Evolutionary conservation across 495 filamentous ascomycete genomes (phyloP), one percentile per base, ranked within the genome.

Genomic region (Friedmanniomyces simplex): DNA sequence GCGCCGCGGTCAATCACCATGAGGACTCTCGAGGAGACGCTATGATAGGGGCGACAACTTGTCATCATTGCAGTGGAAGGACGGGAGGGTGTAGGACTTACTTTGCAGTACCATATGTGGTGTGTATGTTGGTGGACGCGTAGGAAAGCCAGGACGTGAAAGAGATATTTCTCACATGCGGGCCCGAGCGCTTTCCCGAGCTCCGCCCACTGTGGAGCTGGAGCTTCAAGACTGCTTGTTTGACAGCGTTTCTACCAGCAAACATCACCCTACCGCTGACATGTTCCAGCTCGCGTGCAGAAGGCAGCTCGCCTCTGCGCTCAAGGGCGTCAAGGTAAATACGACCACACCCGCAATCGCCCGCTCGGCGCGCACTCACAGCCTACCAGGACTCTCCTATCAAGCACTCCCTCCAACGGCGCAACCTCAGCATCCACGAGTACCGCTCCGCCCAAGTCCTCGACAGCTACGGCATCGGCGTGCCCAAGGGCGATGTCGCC

Each of bases 351-450:
- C 28, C 13, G 25, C 48, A 30, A 58, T n/a, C n/a, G n/a, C n/a
- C n/a, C n/a, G 21, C 16, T 34, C 52, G 3, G 20, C 57, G 57
- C 61, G 54, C 62, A 54, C 65, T 71, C 69, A 69, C 42, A 47
- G 49, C 26, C n/a, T 51, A 50, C 55, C 66, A 83, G 77, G 69
- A 75, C 55, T 69, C 75, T 8, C 74, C 77, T 55, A 58, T 78
- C 45, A 76, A 72, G 63, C 75, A 70, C 62, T 68, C 77, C 52
- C 70, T 74, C 60, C 91, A 95, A 73, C 84, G 83, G 76, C 83
- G 93, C 71, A 84, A 85, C 62, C 82, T 98, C 63, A 91, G 88
- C 61, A 95, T 97, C 64, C 93, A 98, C 77, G 93, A 98, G 75
- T 96, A 96, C 77, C 83, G 90, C 67, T 95, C 93, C 50, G 88